These are phyloP conservation scores for Tolypocladium inflatum DNA, from an alignment of 2,329 filamentous ascomycete genomes.

Conservation along the genomic window DNA sequence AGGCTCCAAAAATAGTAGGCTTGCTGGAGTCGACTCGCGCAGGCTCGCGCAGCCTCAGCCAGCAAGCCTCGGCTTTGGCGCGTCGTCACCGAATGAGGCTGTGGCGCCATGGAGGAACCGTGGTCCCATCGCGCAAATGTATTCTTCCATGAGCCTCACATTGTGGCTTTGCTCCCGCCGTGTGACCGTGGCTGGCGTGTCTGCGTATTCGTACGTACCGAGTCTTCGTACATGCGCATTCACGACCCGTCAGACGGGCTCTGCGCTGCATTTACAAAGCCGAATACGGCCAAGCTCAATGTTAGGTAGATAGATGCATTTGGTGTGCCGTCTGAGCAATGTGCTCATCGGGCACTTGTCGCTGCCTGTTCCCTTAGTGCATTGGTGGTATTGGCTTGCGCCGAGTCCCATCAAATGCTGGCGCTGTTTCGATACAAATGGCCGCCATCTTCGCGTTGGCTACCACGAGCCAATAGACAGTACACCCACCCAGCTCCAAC, in stretches of 20 bases:
- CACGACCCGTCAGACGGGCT: neutral
- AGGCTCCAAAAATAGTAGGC: neutral
- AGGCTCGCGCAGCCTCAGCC: neutral
- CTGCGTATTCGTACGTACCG: no score
- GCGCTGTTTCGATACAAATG: neutral
- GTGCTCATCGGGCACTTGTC: neutral
- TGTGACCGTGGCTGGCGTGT: no score
- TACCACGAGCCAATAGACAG: neutral
- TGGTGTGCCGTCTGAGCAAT: neutral
- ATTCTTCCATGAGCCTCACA: no score
- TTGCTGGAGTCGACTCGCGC: neutral
- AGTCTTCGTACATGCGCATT: no score
- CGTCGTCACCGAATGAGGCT: neutral
- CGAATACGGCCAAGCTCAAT: neutral
- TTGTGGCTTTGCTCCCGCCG: no score
- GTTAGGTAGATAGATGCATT: neutral
- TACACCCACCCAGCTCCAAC: neutral
- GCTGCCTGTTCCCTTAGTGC: neutral
- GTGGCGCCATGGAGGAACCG: no score
- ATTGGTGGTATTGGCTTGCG: neutral
- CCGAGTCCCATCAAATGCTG: neutral
- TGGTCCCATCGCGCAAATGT: no score
- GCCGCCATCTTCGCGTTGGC: neutral
- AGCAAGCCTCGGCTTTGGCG: neutral
- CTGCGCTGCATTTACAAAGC: neutral